Conservation (phyloP, 805 yeast genomes). For the Candida sakaeoensis region DNA sequence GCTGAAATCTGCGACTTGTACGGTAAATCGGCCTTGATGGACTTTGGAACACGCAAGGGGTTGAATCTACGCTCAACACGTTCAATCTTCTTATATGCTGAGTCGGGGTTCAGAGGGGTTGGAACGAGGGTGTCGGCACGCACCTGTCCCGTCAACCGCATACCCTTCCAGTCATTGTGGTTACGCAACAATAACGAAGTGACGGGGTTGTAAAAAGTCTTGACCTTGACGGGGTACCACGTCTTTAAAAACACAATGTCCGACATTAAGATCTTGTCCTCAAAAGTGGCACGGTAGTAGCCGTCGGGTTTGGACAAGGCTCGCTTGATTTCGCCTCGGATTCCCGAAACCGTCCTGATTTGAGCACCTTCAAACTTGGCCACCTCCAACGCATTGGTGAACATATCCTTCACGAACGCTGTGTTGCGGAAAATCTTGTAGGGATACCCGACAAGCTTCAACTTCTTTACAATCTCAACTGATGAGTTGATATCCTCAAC, state of each 20-base stretch:
- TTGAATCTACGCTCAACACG: slow-evolving; percentile 83
- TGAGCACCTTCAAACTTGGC: slow-evolving; percentile 98
- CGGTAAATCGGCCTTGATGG: slow-evolving; percentile 75
- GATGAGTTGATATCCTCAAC: slow-evolving; percentile 89
- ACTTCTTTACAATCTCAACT: slow-evolving; percentile 90
- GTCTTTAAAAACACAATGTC: slow-evolving; percentile 89
- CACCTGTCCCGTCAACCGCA: slow-evolving; percentile 92
- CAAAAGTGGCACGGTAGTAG: slow-evolving; percentile 92
- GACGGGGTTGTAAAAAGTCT: slow-evolving; percentile 92
- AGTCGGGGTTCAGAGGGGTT: slow-evolving; percentile 54
- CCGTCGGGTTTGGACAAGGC: slow-evolving; percentile 95
- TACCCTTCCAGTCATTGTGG: slow-evolving; percentile 91
- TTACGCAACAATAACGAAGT: slow-evolving; percentile 77
- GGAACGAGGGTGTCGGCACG: slow-evolving; percentile 69
- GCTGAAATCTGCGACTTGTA: slow-evolving; percentile 86
- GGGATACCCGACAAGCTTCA: slow-evolving; percentile 93
- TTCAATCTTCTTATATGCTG: slow-evolving; percentile 67
- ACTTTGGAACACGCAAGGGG: slow-evolving; percentile 79
- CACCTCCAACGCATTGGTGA: slow-evolving; percentile 84
- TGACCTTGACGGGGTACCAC: slow-evolving; percentile 93
- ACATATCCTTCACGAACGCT: slow-evolving; percentile 97
- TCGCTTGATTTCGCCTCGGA: slow-evolving; percentile 94
- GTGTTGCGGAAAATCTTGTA: slow-evolving; percentile 91
- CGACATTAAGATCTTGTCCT: slow-evolving; percentile 87
- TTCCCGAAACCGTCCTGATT: slow-evolving; percentile 94